Conservation (phyloP, 2,329 filamentous ascomycete genomes). For the Fusarium brevicatenulatum region DNA sequence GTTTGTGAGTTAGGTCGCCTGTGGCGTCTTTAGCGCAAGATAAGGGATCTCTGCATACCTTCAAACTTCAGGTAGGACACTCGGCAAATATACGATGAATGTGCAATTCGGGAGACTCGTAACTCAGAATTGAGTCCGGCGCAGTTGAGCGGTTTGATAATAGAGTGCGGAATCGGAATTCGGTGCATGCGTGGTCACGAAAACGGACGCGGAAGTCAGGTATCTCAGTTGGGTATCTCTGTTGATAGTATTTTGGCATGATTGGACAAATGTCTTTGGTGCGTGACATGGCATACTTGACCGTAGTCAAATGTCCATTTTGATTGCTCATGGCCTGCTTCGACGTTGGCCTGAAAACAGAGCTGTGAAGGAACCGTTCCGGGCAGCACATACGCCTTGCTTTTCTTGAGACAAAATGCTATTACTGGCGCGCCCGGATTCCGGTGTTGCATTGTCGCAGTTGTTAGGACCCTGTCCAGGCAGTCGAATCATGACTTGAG, state of each 20-base stretch:
- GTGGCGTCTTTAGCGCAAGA: constrained; percentile 38
- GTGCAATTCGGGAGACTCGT: neutral
- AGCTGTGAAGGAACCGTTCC: neutral
- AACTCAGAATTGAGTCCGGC: neutral
- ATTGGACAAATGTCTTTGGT: neutral
- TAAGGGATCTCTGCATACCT: constrained; percentile 28
- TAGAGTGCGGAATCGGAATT: neutral
- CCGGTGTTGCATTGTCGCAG: neutral
- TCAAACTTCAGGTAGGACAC: constrained; percentile 3
- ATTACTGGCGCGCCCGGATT: neutral
- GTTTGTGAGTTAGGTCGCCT: constrained; percentile 8
- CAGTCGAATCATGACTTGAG: constrained; percentile 24
- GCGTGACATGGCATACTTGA: neutral
- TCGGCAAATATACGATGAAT: neutral
- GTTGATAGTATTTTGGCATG: neutral
- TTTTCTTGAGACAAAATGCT: neutral
- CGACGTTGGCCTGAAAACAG: neutral
- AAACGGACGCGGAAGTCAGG: neutral
- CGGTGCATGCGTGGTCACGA: constrained; percentile 10
- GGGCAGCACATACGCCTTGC: neutral
- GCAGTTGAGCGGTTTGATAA: neutral
- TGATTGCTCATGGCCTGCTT: neutral
- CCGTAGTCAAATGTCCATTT: neutral
- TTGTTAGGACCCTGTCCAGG: neutral
- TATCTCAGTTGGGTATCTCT: constrained; percentile 19